Evolutionary conservation across 2,329 filamentous ascomycete genomes (phyloP).

Genomic region (Neofusicoccum ribis): DNA sequence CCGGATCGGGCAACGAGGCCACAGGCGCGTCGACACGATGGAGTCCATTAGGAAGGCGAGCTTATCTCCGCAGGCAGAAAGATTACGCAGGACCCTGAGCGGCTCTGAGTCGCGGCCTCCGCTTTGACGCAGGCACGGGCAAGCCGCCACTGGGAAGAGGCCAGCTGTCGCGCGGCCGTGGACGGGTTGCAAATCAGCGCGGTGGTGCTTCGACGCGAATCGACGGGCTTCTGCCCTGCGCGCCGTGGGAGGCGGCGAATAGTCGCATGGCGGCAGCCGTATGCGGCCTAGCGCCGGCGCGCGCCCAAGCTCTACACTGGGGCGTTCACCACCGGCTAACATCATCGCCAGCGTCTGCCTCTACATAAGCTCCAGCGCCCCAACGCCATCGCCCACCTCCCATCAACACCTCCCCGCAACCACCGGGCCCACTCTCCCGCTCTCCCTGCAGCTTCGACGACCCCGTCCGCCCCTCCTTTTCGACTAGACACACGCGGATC

Average conservation of each 20-base stretch:
- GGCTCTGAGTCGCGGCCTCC: not conserved
- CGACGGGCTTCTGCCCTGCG: slow-evolving; percentile 14
- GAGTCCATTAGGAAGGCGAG: not conserved
- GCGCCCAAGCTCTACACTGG: slow-evolving; percentile 15
- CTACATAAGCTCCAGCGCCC: slow-evolving; percentile 14
- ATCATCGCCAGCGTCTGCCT: slow-evolving; percentile 20
- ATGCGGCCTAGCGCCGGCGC: slow-evolving; percentile 5
- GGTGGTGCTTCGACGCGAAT: not conserved
- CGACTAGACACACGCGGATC: not conserved
- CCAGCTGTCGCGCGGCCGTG: slow-evolving; percentile 1
- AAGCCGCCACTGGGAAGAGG: slow-evolving; percentile 2
- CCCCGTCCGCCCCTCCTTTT: not conserved
- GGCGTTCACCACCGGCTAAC: slow-evolving; percentile 17
- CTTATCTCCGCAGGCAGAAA: slow-evolving; percentile 18
- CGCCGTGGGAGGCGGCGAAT: not conserved
- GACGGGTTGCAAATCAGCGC: slow-evolving; percentile 11
- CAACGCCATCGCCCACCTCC: not conserved
- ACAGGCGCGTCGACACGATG: no score
- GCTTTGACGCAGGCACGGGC: not conserved
- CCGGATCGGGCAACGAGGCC: no score
- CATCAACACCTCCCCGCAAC: slow-evolving; percentile 11
- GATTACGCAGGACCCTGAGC: slow-evolving; percentile 14
- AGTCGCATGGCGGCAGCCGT: not conserved
- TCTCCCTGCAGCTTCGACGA: slow-evolving; percentile 8
- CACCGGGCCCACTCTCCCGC: slow-evolving; percentile 1